phyloP scores from a whole-genome alignment of 345 rosid species.

The Reutealis trisperma region DNA sequence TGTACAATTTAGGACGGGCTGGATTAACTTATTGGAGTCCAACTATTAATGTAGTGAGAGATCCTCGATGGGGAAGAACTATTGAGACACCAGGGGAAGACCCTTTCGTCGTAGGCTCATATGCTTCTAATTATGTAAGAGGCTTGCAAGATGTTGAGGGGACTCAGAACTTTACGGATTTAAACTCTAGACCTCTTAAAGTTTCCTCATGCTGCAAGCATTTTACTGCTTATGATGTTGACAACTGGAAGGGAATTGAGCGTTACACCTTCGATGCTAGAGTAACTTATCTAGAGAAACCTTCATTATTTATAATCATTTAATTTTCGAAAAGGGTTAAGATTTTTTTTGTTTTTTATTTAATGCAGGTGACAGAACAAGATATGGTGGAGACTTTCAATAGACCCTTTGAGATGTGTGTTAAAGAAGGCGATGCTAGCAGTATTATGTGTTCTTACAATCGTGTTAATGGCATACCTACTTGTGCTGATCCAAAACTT shows the following conservation, averaged over 20 bases:
- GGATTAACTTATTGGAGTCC: constrained; percentile 54
- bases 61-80: constrained; percentile 52
- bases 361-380: constrained; percentile 34
- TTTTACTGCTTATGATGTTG: constrained; percentile 45
- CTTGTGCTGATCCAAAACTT: constrained; percentile 47
- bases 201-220: constrained; percentile 53
- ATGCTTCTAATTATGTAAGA: constrained; percentile 43
- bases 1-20: constrained; percentile 49
- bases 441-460: constrained; percentile 57
- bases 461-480: constrained; percentile 44
- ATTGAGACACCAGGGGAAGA: constrained; percentile 51
- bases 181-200: constrained; percentile 43
- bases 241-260: constrained; percentile 40
- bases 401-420: constrained; percentile 46
- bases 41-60: constrained; percentile 43
- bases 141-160: constrained; percentile 53
- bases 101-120: constrained; percentile 41
- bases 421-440: constrained; percentile 49
- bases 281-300: constrained; percentile 9
- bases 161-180: constrained; percentile 9
- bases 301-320: neutral
- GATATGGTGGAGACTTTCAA: constrained; percentile 42
- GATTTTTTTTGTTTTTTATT: too few relatives aligned
- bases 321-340: neutral
- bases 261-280: constrained; percentile 34